Evolutionary conservation across 306 rosid genomes (phyloP), one percentile per base, ranked within the genome.

Genomic region (Quercus gilva): DNA sequence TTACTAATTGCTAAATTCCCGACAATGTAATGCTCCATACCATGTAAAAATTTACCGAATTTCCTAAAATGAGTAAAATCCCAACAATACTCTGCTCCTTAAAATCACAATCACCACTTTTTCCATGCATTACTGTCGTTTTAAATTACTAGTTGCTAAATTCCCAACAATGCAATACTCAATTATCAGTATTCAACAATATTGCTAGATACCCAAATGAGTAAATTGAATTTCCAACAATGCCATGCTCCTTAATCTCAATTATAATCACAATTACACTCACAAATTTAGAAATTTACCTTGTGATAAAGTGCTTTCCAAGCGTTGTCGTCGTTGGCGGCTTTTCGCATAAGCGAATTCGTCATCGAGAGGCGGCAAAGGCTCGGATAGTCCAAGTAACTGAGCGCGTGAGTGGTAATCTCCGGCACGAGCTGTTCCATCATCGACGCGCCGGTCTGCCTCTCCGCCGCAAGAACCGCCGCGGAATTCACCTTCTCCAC

Each of bases 341-440:
- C 99, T 81, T 84, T 91, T 5, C 98, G 97, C 99, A 96, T 96
- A 76, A 85, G 87, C 25, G 97, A 90, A 85, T 93, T 96, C 23
- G 99, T 96, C 99, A 96, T 96, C 0, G 99, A 96, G 67, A 96
- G 92, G 28, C 97, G 95, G 72, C 99, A 96, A 37, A 96, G 84
- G 67, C 99, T 96, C 5, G 96, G 93, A 76, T 86, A 96, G 84
- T 96, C 99, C 94, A 96, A 89, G 87, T 96, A 96, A 85, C 99
- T 96, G 20, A 96, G 92, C 33, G 99, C 98, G 75, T 96, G 98
- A 3, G 99, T 93, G 1, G 92, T 96, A 82, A 96, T 96, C 90
- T 96, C 99, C 72, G 99, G 98, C 84, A 96, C 99, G 85, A 96
- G 82, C 77, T 96, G 96, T 87, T 96, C 99, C 99, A 96, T 96